Base-by-base conservation (phyloP, 164 flowering plant species). In the Vitis riparia region DNA sequence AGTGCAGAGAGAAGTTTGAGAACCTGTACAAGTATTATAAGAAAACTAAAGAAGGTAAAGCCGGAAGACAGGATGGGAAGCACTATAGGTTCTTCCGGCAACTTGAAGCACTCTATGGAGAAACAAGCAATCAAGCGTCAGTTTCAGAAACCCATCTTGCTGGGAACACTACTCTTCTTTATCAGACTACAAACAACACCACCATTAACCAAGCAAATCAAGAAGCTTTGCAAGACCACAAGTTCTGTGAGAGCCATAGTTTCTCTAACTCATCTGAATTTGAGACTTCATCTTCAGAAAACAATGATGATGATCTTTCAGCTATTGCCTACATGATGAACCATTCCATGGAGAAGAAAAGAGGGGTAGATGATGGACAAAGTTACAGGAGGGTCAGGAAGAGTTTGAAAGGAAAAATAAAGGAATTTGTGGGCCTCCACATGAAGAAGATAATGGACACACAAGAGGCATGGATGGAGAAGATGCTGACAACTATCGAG, bases 1-100 rank as follows among this genome's bases (percentile, higher is more conserved):
- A 92, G 82, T 92, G 97, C 70, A 89, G 93, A 72, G 97, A 92
- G 81, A 92, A 92, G 70, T 89, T 92, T 70, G 97, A 92, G 76
- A 92, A 92, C 71, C 74, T 92, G 81, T 92, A 92, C 85, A 92
- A 92, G 74, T 92, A 92, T 70, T 92, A 92, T 76, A 90, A 88
- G 85, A 92, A 92, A 80, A 91, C 97, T 10, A 92, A 89, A 70
- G 97, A 92, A 76, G 94, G 97, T 11, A 92, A 89, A 75, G 89
- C 96, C 7, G 96, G 97, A 5, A 84, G 97, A 73, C 97, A 92
- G 76, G 97, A 91, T 71, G 97, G 97, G 5, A 92, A 92, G 71
- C 89, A 92, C 77, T 92, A 92, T 71, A 79, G 97, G 51, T 92
- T 92, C 75, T 92, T 90, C 78, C 80, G 96, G 2, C 97, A 92